Base-by-base conservation (phyloP, 352 stramenopile genomes). In the Pilasporangium apinafurcum region DNA sequence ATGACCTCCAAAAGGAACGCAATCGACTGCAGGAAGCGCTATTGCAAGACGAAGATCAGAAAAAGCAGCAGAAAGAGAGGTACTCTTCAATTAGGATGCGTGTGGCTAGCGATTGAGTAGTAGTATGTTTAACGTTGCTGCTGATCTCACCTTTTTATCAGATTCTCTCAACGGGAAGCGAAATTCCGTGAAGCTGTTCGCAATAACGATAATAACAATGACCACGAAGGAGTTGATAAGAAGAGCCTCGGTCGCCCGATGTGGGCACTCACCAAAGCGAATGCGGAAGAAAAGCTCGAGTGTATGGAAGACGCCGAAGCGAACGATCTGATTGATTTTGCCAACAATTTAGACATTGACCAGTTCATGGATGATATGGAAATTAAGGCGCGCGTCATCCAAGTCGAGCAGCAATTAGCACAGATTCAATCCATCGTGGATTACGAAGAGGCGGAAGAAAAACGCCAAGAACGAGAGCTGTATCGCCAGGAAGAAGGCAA, bases 311-410 rank as follows among this genome's bases (percentile, higher is more conserved):
- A 93, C 22, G 60, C 82, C 18, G 84, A 95, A 48, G 87, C 86
- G 35, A 83, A 96, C 43, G 80, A 97, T 26, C 68, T 98, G 25
- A 80, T 98, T 13, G 75, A 90, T 18, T 98, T 98, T 65, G 91
- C 86, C 22, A 88, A 96, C 45, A 85, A 90, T 33, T 63, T 98
- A 8, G 82, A 98, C 52, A 91, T 96, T 39, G 92, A 97, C 59
- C 80, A 95, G 68, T 98, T 97, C 68, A 91, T 96, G 62, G 74
- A 95, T 58, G 92, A 98, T 41, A 66, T 92, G 14, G 78, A 94
- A 56, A 65, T 91, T 53, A 94, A 92, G 38, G 78, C 76, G 4
- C 70, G 73, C 16, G 68, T 94, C 9, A 67, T 64, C 24, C 80
- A 92, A 48, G 72, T 98, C 13, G 88, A 96, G 58, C 74, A 96